Evolutionary conservation across 2,329 filamentous ascomycete species (phyloP).

Genomic region (Arthroderma sp.): DNA sequence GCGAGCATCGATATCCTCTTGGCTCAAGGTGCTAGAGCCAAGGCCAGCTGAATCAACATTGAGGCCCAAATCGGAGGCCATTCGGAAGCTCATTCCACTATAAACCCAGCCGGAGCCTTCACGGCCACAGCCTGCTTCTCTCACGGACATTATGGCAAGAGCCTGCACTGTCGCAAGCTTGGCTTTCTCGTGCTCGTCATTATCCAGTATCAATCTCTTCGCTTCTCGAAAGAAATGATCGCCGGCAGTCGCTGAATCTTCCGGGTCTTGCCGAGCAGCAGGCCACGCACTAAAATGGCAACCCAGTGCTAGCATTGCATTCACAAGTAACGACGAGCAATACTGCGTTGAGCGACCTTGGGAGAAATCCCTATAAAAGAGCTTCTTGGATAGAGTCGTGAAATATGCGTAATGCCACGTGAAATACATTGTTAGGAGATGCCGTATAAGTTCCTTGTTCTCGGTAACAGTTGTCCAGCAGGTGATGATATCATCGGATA

Average conservation of each 20-base stretch:
- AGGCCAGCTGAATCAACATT: slow-evolving; percentile 68
- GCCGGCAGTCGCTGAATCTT: slow-evolving; percentile 73
- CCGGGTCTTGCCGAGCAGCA: slow-evolving; percentile 55
- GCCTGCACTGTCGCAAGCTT: slow-evolving; percentile 84
- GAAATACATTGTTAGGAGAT: slow-evolving; percentile 95
- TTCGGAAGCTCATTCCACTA: slow-evolving; percentile 94
- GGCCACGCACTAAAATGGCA: slow-evolving; percentile 79
- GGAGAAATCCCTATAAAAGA: slow-evolving; percentile 78
- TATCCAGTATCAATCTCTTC: slow-evolving; percentile 75
- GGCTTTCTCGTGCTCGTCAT: slow-evolving; percentile 86
- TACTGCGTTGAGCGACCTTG: slow-evolving; percentile 58
- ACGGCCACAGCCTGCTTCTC: slow-evolving; percentile 85
- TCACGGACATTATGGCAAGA: slow-evolving; percentile 84
- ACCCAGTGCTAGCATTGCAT: slow-evolving; percentile 82
- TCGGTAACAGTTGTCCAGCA: slow-evolving; percentile 82
- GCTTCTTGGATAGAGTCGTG: slow-evolving; percentile 69
- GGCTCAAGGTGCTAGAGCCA: slow-evolving; percentile 50
- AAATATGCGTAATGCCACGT: slow-evolving; percentile 97
- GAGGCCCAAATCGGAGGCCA: slow-evolving; percentile 87
- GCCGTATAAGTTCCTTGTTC: slow-evolving; percentile 64
- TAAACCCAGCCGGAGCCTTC: slow-evolving; percentile 98
- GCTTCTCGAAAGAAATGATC: slow-evolving; percentile 95
- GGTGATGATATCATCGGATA: slow-evolving; percentile 53
- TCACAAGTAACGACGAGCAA: slow-evolving; percentile 81
- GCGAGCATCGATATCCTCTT: slow-evolving; percentile 77